Base-by-base conservation (phyloP, 2,329 filamentous ascomycete genomes). In the Fusarium nodosum region DNA sequence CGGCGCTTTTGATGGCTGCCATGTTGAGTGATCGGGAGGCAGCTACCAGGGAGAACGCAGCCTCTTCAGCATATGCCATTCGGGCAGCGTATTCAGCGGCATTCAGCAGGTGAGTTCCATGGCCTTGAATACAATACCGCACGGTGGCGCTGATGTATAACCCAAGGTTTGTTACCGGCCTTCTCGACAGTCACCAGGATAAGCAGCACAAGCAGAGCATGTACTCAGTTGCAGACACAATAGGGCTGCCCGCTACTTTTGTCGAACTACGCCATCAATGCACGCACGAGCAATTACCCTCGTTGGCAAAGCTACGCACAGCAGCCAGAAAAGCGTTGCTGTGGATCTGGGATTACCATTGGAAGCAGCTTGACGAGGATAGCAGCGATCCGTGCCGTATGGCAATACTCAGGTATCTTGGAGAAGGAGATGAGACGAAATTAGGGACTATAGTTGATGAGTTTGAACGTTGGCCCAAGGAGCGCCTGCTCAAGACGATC, bases 281-380 rank as follows among this genome's bases (percentile, higher is more conserved):
- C 44, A 97, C 94, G 41, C 94, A 98, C 78, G 93, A 97, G 78
- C 92, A 94, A 76, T 82, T 97, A 59, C 94, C 94, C 0, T 90
- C 90, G 2, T 82, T 97, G 55, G 84, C 87, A 13, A 89, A 93
- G 67, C 82, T 97, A 66, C 87, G 93, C 54, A 85, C 85, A 36
- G 91, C 91, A 2, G 88, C 91, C 2, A 81, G 84, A 67, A 88
- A 91, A 72, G 93, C 91, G 1, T 83, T 97, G 66, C 83, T 84
- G 45, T 97, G 94, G 94, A 89, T 97, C 53, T 97, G 93, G 93
- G 86, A 90, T 55, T 93, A 93, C 78, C 97, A 97, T 82, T 98
- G 94, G 94, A 81, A 79, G 73, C 81, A 85, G 44, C 77, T 88
- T 22, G 71, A 75, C 3, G 76, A 77, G 7, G 75, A 75, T 30